A percentile compares a stretch with the other conserved stretches of the same genome.
phyloP scores from a whole-genome alignment of 2,329 filamentous ascomycete species.

The Stagonosporopsis rhizophila region DNA sequence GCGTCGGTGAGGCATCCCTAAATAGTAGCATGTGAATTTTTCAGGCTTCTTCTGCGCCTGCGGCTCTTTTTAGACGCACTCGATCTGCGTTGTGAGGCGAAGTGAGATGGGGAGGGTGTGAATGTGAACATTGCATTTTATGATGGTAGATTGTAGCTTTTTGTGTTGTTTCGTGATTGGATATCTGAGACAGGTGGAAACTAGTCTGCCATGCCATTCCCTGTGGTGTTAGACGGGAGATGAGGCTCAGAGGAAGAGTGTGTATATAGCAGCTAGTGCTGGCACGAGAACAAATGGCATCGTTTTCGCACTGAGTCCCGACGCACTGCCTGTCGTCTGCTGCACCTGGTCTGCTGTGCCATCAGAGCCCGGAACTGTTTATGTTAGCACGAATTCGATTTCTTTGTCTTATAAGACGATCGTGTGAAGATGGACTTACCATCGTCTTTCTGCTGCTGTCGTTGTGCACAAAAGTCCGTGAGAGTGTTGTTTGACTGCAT shows the following conservation, averaged over 20 bases:
- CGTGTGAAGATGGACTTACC: not conserved
- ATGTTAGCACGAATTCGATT: not conserved
- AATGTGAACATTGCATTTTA: too few relatives aligned
- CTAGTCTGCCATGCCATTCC: too few relatives aligned
- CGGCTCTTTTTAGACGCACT: too few relatives aligned
- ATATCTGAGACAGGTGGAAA: too few relatives aligned
- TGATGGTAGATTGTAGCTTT: too few relatives aligned
- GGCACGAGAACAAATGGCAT: slow-evolving; percentile 29
- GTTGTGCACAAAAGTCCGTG: slow-evolving; percentile 29
- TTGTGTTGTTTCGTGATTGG: too few relatives aligned
- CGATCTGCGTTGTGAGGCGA: too few relatives aligned
- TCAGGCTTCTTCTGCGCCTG: too few relatives aligned
- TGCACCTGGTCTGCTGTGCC: slow-evolving; percentile 1
- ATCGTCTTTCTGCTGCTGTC: slow-evolving; percentile 24
- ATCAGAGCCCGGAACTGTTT: not conserved
- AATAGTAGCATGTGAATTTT: too few relatives aligned
- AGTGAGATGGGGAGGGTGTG: too few relatives aligned
- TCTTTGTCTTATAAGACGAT: too few relatives aligned
- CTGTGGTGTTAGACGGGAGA: not conserved
- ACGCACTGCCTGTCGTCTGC: slow-evolving; percentile 20
- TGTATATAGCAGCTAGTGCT: slow-evolving; percentile 24
- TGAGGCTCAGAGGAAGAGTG: slow-evolving; percentile 24
- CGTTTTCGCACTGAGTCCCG: slow-evolving; percentile 19
- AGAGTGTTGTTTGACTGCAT: slow-evolving; percentile 41
- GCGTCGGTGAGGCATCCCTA: too few relatives aligned